These are phyloP conservation scores for Sphagnum magellanicum DNA, from an alignment of 228 moss, liverwort and hornwort genomes.

Conservation along the genomic window DNA sequence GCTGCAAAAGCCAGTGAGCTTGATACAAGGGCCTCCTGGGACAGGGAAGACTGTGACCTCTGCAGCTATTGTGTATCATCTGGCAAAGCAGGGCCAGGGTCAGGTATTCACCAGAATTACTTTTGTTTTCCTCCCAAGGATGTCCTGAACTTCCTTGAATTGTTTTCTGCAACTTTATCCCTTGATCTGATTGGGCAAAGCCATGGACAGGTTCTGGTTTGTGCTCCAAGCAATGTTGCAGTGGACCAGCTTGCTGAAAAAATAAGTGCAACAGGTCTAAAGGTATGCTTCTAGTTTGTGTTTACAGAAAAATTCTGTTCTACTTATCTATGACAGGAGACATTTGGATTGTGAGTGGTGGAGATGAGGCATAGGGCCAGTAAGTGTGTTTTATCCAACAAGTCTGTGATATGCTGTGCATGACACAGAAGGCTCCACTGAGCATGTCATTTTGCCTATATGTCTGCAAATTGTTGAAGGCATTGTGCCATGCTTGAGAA, in stretches of 20 bases:
- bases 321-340: no score
- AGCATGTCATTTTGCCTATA: no score
- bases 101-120: slow-evolving; percentile 21
- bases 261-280: slow-evolving; percentile 63
- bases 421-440: no score
- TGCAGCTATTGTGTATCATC: slow-evolving; percentile 63
- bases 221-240: slow-evolving; percentile 71
- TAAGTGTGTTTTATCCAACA: no score
- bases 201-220: slow-evolving; percentile 37
- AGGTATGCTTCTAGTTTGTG: slow-evolving; percentile 15
- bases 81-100: slow-evolving; percentile 61
- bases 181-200: not conserved
- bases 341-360: no score
- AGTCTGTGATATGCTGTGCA: no score
- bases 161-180: not conserved
- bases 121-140: not conserved
- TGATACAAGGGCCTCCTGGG: slow-evolving; percentile 65
- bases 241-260: slow-evolving; percentile 69
- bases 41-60: slow-evolving; percentile 67
- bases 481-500: no score
- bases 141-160: not conserved
- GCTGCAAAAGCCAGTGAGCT: slow-evolving; percentile 60
- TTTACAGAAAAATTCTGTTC: no score
- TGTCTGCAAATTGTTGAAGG: no score
- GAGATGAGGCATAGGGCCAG: no score